phyloP scores from a whole-genome alignment of 495 filamentous ascomycete genomes.

The Penicillium egyptiacum region DNA sequence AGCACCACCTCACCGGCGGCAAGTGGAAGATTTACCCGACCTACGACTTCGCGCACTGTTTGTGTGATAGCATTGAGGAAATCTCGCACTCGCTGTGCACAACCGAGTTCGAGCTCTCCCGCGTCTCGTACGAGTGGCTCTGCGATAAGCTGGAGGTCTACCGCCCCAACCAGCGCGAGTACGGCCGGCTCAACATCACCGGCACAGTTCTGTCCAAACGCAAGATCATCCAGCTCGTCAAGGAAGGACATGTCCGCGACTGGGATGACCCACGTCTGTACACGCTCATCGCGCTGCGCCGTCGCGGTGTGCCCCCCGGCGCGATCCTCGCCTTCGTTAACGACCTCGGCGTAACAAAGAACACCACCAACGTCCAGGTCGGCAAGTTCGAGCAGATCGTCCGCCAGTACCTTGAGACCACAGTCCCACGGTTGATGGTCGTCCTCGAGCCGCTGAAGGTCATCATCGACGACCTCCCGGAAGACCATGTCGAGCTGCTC shows the following conservation, averaged over 20 bases:
- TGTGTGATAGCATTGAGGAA: constrained; percentile 85
- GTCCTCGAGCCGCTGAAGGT: constrained; percentile 70
- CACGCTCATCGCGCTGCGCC: constrained; percentile 80
- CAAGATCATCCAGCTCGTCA: constrained; percentile 74
- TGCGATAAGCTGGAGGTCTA: constrained; percentile 71
- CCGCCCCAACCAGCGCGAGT: constrained; percentile 85
- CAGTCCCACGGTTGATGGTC: constrained; percentile 83
- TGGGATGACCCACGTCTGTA: constrained; percentile 92
- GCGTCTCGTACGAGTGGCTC: constrained; percentile 87
- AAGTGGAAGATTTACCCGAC: constrained; percentile 87
- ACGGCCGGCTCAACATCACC: constrained; percentile 71
- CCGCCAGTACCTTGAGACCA: constrained; percentile 76
- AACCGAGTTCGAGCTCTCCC: constrained; percentile 73
- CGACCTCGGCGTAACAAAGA: constrained; percentile 82
- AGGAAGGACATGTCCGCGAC: constrained; percentile 67
- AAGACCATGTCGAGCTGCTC: constrained; percentile 61
- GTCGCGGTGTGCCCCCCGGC: constrained; percentile 80
- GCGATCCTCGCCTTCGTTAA: constrained; percentile 86
- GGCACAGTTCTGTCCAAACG: constrained; percentile 85
- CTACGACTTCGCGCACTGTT: constrained; percentile 87
- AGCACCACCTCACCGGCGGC: constrained; percentile 70
- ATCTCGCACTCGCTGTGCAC: constrained; percentile 92
- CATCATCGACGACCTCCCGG: constrained; percentile 70
- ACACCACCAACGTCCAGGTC: constrained; percentile 69
- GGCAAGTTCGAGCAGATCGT: constrained; percentile 75